Base-by-base conservation (phyloP, 345 rosid species). In the Geranium brycei region DNA sequence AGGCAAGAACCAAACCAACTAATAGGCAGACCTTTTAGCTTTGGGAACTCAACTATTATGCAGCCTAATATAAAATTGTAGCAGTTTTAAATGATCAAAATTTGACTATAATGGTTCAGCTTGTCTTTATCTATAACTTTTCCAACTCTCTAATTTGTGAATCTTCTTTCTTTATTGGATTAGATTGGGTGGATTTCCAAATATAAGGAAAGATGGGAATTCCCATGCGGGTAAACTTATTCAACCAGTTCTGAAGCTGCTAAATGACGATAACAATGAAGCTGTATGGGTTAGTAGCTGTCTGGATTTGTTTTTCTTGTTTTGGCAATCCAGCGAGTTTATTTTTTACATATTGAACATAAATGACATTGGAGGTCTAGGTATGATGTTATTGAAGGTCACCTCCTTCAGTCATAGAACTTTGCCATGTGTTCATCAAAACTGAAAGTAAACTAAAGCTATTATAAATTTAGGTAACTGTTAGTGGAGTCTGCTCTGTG, bases 101-200 rank as follows among this genome's bases (percentile, higher is more conserved):
- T 6, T 47, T 47, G 53, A 13, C 14, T 7, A 2, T 47, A 47
- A 11, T 47, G 12, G 3, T 47, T 47, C 53, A 47, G 14, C 3
- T 47, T 8, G 53, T 47, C 53, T 13, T 8, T 13, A 47, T 47
- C 11, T 47, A 6, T 47, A 47, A 6, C 11, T 47, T 47, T 47
- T 3, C 15, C 15, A 47, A 47, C 13, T 47, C 53, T 47, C 53
- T 47, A 47, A 47, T 47, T 47, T 47, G 41, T 47, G 14, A 47
- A 47, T 7, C 53, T 6, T 47, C 53, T 47, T 47, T 47, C 14
- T 47, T 11, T 3, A 7, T 67, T 68, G 75, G 64, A 62, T 65
- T 78, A 93, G 97, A 79, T 67, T 90, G 78, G 91, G 78, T 68
- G 77, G 77, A 68, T 88, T 85, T 76, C 76, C 92, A 65, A 80